These are phyloP conservation scores for Xylariaceae sp. DNA, from an alignment of 2,329 filamentous ascomycete species.

Conservation along the genomic window DNA sequence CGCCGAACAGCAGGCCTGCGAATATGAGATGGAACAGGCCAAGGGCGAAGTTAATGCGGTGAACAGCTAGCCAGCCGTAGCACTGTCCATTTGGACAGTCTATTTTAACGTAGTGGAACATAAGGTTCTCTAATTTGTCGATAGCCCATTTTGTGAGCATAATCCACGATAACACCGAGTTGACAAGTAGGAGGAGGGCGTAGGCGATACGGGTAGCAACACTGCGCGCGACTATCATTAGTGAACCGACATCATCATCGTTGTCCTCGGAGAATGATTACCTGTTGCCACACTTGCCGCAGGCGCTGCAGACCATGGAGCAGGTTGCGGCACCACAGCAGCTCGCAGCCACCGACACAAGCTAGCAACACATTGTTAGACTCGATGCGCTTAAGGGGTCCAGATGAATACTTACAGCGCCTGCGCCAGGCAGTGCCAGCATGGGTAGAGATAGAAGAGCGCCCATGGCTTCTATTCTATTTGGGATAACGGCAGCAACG, in stretches of 20 bases:
- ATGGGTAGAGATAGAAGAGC: constrained; percentile 89
- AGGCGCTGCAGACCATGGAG: constrained; percentile 93
- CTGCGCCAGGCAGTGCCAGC: constrained; percentile 83
- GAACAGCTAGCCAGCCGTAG: constrained; percentile 94
- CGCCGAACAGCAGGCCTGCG: constrained; percentile 83
- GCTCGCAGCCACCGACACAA: constrained; percentile 80
- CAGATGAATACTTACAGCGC: constrained; percentile 70
- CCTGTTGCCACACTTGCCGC: constrained; percentile 97
- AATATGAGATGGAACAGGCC: constrained; percentile 92
- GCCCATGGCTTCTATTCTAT: constrained; percentile 68
- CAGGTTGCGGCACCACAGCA: constrained; percentile 98
- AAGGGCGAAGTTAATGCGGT: constrained; percentile 97
- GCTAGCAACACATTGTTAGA: constrained; percentile 51
- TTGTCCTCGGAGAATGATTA: too few species aligned
- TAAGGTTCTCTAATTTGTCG: constrained; percentile 90
- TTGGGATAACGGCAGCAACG: constrained; percentile 8
- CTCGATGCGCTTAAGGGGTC: constrained; percentile 13
- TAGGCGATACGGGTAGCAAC: constrained; percentile 97
- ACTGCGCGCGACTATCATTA: constrained; percentile 53
- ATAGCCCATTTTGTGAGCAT: constrained; percentile 99
- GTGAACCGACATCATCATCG: neutral
- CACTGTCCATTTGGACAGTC: constrained; percentile 90
- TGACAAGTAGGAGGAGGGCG: constrained; percentile 90
- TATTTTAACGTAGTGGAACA: constrained; percentile 95
- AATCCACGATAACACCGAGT: constrained; percentile 97